phyloP scores from a whole-genome alignment of 805 yeast genomes.

The Lipomyces japonicus region DNA sequence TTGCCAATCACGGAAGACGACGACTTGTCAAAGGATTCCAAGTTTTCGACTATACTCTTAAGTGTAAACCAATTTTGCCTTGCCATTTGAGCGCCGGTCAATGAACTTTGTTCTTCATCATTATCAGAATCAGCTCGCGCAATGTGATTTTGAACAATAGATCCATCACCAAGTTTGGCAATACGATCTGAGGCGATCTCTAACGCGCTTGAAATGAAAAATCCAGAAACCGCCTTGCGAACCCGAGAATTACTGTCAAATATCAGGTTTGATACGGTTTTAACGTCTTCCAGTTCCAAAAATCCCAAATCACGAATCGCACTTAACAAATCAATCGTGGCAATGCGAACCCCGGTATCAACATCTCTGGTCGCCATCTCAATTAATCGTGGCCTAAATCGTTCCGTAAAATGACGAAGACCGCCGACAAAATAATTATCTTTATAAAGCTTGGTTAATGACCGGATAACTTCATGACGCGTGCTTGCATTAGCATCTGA shows the following conservation, averaged over 20 bases:
- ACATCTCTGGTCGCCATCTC: conserved; percentile 58
- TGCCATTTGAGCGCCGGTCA: not conserved
- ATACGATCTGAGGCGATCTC: conserved; percentile 32
- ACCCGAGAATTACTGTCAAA: conserved; percentile 38
- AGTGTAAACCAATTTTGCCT: conserved; percentile 11
- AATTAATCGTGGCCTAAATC: conserved; percentile 62
- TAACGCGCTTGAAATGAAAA: conserved; percentile 40
- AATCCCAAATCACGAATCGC: conserved; percentile 60
- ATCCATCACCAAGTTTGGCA: conserved; percentile 14
- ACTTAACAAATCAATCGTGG: conserved; percentile 50
- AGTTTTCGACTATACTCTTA: conserved; percentile 14
- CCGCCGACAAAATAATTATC: conserved; percentile 52
- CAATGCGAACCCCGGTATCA: conserved; percentile 52
- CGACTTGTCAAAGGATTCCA: conserved; percentile 13
- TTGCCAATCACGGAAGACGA: conserved; percentile 9
- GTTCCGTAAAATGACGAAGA: conserved; percentile 71
- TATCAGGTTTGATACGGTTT: conserved; percentile 43
- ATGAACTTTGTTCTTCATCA: conserved; percentile 3
- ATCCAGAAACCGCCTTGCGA: conserved; percentile 51
- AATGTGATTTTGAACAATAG: not conserved
- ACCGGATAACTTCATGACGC: conserved; percentile 59
- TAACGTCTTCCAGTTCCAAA: conserved; percentile 55
- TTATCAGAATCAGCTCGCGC: conserved; percentile 7
- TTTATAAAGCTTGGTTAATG: conserved; percentile 50
- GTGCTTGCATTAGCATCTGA: conserved; percentile 65